Evolutionary conservation across 2,329 filamentous ascomycete species (phyloP), one percentile per base, ranked within the genome.

Genomic region (Aspergillus fischeri): DNA sequence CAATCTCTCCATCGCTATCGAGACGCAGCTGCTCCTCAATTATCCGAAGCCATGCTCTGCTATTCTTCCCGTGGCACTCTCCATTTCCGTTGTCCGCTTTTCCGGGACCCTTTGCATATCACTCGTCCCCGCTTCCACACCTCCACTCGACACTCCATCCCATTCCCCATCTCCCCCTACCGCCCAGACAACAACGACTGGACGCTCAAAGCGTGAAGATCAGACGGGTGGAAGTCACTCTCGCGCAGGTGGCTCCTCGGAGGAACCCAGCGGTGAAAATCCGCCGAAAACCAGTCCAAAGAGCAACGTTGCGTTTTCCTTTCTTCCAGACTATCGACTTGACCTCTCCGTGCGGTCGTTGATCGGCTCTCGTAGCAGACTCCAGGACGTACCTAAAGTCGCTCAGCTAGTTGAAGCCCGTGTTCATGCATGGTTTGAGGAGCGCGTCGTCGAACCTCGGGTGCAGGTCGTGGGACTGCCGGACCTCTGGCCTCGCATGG

Each of bases 261-360:
- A 55, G 10, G 52, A 53, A 2, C 21, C 44, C 21, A 7, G 47
- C 2, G 49, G 52, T 63, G 49, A 54, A 67, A 38, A 63, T 52
- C 35, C 60, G 38, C 66, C 62, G 58, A 70, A 64, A 62, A 73
- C 71, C 57, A 89, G 86, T 3, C 89, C 89, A 1, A 79, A 80
- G 3, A 96, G 94, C 3, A 95, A 92, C 70, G 88, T 99, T 73
- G 91, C 91, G 0, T 97, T 99, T 74, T 95, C 91, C 56, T 99
- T 99, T 63, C 72, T 81, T 4, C 78, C 78, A 57, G 84, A 87
- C 71, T 88, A 88, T 70, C 79, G 84, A 24, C 80, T 88, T 35
- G 85, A 87, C 66, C 78, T 88, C 49, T 85, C 82, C n/a, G 83
- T 87, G 3, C 80, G 83, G 55, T 86, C 83, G 2, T 78, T 88